Percentiles rank a stretch among this genome's conserved stretches.
Conservation (phyloP, 306 rosid species). For the Glycine soja region DNA sequence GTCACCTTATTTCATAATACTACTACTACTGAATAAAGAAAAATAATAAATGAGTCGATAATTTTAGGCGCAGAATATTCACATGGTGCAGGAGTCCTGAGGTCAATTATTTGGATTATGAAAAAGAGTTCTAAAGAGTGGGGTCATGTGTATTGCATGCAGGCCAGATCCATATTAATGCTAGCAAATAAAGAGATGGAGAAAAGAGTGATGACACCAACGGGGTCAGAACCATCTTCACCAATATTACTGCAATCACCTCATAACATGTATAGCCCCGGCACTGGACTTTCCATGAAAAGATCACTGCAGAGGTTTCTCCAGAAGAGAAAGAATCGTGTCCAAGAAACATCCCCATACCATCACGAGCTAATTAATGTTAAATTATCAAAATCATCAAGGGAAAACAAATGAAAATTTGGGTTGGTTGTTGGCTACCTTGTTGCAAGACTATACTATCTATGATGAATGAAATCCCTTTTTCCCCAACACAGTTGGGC, state of each 20-base stretch:
- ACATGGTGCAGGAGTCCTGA: background rate
- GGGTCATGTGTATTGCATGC: slow-evolving; percentile 28
- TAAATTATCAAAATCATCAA: background rate
- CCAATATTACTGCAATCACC: slow-evolving; percentile 44
- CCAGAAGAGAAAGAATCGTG: slow-evolving; percentile 75
- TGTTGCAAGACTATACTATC: background rate
- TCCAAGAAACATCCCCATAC: slow-evolving; percentile 66
- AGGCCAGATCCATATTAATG: slow-evolving; percentile 60
- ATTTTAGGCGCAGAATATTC: slow-evolving; percentile 27
- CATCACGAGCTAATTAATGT: slow-evolving; percentile 18
- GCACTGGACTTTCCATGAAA: slow-evolving; percentile 66
- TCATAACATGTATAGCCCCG: slow-evolving; percentile 44
- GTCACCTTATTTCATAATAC: background rate
- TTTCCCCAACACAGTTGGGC: background rate
- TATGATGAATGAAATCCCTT: background rate
- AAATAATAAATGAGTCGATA: no score
- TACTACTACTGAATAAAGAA: no score
- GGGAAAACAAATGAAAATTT: no score
- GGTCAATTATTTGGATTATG: background rate
- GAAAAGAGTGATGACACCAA: slow-evolving; percentile 45
- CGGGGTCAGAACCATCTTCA: slow-evolving; percentile 42
- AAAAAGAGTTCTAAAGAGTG: background rate
- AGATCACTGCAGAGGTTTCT: slow-evolving; percentile 79
- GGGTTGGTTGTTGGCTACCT: no score
- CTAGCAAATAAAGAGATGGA: slow-evolving; percentile 55